A percentile compares a stretch with the other conserved stretches of the same genome.
Evolutionary conservation across 1,284 basidiomycete species (phyloP).

Genomic region (Apiotrichum montevideense): DNA sequence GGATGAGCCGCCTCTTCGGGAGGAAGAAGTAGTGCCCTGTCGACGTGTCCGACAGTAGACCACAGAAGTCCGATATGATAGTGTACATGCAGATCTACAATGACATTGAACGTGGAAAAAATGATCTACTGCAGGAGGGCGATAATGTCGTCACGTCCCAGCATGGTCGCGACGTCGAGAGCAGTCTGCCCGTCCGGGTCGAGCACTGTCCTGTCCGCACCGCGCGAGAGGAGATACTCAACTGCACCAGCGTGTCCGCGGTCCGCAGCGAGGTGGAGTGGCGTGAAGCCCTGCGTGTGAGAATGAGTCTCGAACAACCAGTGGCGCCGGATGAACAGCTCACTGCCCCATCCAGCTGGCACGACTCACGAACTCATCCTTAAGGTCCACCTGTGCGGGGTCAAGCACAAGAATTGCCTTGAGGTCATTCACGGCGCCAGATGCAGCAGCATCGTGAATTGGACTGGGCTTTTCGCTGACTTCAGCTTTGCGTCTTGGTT

Average conservation of each 20-base stretch:
- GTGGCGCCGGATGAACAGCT: not conserved
- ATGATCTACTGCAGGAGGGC: conserved; percentile 13
- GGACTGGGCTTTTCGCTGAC: conserved; percentile 2
- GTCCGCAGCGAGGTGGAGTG: conserved; percentile 77
- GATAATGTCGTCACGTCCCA: conserved; percentile 26
- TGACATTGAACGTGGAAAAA: not conserved
- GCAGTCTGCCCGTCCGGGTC: conserved; percentile 41
- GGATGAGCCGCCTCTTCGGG: not conserved
- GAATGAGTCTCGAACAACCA: not conserved
- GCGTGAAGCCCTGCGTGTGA: conserved; percentile 64
- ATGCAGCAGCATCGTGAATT: conserved; percentile 62
- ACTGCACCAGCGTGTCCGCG: conserved; percentile 61
- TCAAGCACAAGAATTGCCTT: conserved; percentile 50
- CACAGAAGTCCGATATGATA: not conserved
- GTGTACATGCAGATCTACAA: not conserved
- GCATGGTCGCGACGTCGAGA: conserved; percentile 27
- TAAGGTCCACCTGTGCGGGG: conserved; percentile 49
- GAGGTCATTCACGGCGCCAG: conserved; percentile 54
- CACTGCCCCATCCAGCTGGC: too few species aligned
- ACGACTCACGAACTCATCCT: conserved; percentile 59
- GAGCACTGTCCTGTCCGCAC: conserved; percentile 62
- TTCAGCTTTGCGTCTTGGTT: too few species aligned
- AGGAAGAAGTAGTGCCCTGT: too few species aligned
- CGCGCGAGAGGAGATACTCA: conserved; percentile 57
- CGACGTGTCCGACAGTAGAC: too few species aligned